Evolutionary conservation across 2,329 filamentous ascomycete species (phyloP), one percentile per base, ranked within the genome.

Genomic region (Zymoseptoria brevis): DNA sequence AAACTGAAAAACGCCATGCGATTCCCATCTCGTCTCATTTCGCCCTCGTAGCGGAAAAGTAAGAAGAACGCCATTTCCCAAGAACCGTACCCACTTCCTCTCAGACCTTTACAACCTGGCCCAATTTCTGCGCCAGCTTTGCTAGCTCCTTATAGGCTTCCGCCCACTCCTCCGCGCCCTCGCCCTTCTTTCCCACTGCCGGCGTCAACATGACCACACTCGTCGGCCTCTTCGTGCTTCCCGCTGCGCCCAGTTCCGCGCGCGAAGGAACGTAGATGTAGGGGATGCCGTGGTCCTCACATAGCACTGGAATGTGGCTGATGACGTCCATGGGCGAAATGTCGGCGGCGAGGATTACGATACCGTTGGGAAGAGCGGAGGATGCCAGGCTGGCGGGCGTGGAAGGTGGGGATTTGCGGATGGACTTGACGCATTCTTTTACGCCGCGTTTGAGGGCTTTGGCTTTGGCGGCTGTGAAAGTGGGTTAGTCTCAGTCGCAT

Each of bases 241-340:
- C 92, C 3, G 94, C 93, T 67, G 90, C 89, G 71, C 94, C 94
- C 59, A 99, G 85, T 79, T 97, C 93, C 62, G 91, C 93, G 69
- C 94, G 87, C 71, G 89, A 95, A 62, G 87, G 85, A 69, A 99
- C 89, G 76, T 95, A 99, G 76, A 99, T 85, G 79, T 97, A 99
- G 35, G 94, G 94, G 61, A 96, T 90, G 77, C 89, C 90, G 82
- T 96, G 92, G 79, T 97, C 93, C 80, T 99, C 94, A 83, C 94
- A 97, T 60, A 97, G 87, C 59, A 99, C 89, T 70, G 94, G 94
- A 66, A 99, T 89, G 79, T 99, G 94, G 61, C 90, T 94, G 79
- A 99, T 96, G 75, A 99, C 94, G 76, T 99, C 94, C 87, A 94
- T 93, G 66, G 94, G 94, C 56, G 90, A 96, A 80, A 99, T 97